Percentiles rank a stretch among this genome's conserved stretches.
phyloP scores from a whole-genome alignment of 345 rosid species.

The Draba incana region DNA sequence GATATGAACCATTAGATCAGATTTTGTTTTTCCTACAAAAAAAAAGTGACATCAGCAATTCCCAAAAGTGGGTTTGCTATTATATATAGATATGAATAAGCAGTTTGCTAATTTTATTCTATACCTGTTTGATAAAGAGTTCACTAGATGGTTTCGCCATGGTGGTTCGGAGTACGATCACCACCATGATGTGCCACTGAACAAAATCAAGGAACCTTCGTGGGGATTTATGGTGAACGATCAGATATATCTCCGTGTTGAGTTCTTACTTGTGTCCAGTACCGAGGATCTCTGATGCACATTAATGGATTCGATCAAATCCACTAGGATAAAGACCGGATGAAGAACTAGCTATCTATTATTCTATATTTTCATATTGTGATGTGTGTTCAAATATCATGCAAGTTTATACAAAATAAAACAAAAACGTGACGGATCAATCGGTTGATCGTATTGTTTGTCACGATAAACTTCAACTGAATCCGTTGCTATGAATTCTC shows the following conservation, averaged over 20 bases:
- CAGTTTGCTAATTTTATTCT: constrained; percentile 4
- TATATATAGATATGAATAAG: background rate
- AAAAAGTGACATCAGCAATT: too few species aligned
- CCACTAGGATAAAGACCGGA: background rate
- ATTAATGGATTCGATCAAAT: background rate
- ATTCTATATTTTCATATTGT: background rate
- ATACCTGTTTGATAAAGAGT: background rate
- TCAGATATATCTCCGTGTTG: constrained; percentile 21
- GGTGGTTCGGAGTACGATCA: too few species aligned
- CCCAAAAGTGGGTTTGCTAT: too few species aligned
- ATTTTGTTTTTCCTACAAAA: too few species aligned
- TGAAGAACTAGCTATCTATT: background rate
- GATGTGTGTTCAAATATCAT: background rate
- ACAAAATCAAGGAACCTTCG: background rate
- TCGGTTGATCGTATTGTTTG: constrained; percentile 12
- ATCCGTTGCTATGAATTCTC: constrained; percentile 7
- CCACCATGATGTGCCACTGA: background rate
- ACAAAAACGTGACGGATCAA: background rate
- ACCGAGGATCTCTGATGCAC: constrained; percentile 21
- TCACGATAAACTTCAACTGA: constrained; percentile 9
- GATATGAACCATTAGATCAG: too few species aligned
- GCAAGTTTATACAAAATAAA: constrained; percentile 10
- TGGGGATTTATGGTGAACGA: constrained; percentile 21
- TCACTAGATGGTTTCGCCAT: too few species aligned
- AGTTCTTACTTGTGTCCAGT: constrained; percentile 10